A percentile compares a stretch with the other conserved stretches of the same genome.
Conservation (phyloP, 2,329 filamentous ascomycete species). For the Fusarium anthophilum region DNA sequence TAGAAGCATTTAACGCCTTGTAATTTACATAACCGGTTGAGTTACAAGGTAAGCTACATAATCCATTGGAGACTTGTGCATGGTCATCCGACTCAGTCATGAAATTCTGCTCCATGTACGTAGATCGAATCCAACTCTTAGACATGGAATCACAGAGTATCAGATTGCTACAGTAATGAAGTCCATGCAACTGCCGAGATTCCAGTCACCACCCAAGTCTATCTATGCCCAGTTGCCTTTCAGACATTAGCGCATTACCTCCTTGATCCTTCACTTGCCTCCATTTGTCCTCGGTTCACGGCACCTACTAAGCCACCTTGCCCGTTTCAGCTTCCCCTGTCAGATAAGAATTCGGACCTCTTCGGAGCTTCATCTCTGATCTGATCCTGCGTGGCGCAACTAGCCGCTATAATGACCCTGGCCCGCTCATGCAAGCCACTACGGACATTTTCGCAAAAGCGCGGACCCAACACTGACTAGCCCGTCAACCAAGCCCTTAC, state of each 20-base stretch:
- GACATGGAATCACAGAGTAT: accelerated
- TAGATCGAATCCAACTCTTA: accelerated
- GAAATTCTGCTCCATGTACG: accelerated
- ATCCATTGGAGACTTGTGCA: not conserved
- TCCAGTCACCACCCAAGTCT: not conserved
- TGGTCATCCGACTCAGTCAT: not conserved
- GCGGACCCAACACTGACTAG: not conserved
- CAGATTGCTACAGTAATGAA: accelerated
- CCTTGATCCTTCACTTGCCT: not conserved
- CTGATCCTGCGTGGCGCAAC: not conserved
- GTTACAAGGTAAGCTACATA: too few relatives aligned
- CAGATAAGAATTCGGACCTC: not conserved
- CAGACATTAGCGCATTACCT: too few relatives aligned
- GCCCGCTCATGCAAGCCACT: not conserved
- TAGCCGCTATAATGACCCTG: not conserved
- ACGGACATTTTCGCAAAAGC: not conserved
- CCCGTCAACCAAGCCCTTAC: not conserved
- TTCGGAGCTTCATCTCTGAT: not conserved
- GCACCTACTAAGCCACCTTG: not conserved
- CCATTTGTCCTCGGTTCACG: not conserved
- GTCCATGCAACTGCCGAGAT: not conserved
- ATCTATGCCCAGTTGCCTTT: accelerated
- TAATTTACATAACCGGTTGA: not conserved
- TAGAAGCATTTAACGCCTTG: not conserved
- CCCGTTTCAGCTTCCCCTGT: not conserved